phyloP scores from a whole-genome alignment of 148 eudicot genomes.

The Rhododendron simsii region DNA sequence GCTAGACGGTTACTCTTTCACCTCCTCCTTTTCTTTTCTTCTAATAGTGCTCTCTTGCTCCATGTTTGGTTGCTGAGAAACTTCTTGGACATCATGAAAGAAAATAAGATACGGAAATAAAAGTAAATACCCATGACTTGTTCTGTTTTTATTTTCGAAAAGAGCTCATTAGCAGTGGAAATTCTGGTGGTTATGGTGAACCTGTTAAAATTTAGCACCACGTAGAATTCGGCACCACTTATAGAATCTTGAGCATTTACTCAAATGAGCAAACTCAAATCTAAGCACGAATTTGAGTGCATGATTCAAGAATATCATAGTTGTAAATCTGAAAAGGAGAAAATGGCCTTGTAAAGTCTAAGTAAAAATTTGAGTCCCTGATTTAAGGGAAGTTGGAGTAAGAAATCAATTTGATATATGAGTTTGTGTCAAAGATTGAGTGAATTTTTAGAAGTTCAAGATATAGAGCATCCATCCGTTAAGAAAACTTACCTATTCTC shows the following conservation, averaged over 20 bases:
- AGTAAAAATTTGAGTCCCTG: neutral
- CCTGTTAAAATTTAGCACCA: neutral
- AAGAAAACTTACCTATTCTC: neutral
- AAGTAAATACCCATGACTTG: neutral
- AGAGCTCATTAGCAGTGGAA: neutral
- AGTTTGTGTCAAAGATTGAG: neutral
- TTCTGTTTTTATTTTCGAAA: neutral
- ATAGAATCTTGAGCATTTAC: neutral
- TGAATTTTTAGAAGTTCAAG: no score
- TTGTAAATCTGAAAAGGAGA: neutral
- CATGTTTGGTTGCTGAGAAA: neutral
- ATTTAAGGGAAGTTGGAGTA: neutral
- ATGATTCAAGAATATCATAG: neutral
- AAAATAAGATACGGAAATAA: neutral
- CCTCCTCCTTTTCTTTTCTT: neutral
- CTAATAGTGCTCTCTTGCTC: neutral
- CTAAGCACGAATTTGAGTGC: neutral
- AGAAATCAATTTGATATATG: neutral
- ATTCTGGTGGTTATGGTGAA: neutral
- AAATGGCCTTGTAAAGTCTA: no score
- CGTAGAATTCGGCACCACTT: neutral
- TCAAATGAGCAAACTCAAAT: neutral
- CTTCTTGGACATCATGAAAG: neutral
- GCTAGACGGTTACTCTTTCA: slow-evolving; percentile 22
- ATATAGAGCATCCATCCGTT: neutral